These are phyloP conservation scores for Microdochium paspali DNA, from an alignment of 2,329 filamentous ascomycete species.

Conservation along the genomic window DNA sequence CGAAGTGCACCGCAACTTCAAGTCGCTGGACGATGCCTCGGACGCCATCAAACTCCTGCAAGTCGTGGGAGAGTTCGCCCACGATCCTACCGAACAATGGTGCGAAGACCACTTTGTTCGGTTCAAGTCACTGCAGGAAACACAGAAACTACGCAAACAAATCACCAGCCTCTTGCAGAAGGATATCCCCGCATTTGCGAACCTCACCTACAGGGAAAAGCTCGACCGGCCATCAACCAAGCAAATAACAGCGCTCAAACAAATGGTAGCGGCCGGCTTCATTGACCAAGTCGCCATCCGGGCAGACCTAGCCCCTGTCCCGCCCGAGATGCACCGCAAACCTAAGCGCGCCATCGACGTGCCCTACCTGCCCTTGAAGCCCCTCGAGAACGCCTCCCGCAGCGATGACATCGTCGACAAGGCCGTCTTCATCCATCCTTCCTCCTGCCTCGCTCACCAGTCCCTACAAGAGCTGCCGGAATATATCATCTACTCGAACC, in stretches of 20 bases:
- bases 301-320: conserved; percentile 71
- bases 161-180: conserved; percentile 71
- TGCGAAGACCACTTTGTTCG: conserved; percentile 79
- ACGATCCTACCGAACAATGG: conserved; percentile 63
- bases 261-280: conserved; percentile 87
- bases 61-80: conserved; percentile 78
- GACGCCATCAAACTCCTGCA: conserved; percentile 89
- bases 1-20: conserved; percentile 68
- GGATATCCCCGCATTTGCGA: conserved; percentile 60
- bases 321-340: conserved; percentile 56
- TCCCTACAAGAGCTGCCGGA: conserved; percentile 67
- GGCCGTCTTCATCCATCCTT: conserved; percentile 80
- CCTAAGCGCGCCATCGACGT: conserved; percentile 85
- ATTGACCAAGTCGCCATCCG: conserved; percentile 91
- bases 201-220: conserved; percentile 43
- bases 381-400: conserved; percentile 39
- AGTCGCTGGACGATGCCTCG: conserved; percentile 69
- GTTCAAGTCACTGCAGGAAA: conserved; percentile 79
- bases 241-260: conserved; percentile 72
- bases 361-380: conserved; percentile 78
- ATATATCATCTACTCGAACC: conserved; percentile 79
- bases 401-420: conserved; percentile 40
- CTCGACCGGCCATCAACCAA: conserved; percentile 52
- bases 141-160: conserved; percentile 72
- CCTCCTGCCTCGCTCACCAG: conserved; percentile 66